phyloP scores from a whole-genome alignment of 2,329 filamentous ascomycete genomes.

The Colletotrichum shisoi region DNA sequence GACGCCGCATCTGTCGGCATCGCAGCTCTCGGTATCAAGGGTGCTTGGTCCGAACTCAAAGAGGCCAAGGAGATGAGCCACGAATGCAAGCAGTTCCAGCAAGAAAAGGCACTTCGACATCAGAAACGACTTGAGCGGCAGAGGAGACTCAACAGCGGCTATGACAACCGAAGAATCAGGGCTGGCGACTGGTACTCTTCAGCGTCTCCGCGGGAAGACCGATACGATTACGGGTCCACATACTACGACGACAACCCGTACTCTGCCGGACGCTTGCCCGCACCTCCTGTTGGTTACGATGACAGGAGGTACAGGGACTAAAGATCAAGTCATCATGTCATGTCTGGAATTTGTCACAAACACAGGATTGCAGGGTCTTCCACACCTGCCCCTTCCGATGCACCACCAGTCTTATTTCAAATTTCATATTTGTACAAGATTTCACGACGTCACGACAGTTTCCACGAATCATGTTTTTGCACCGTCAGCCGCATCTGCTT shows the following conservation, averaged over 20 bases:
- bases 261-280: slow-evolving; percentile 51
- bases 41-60: slow-evolving; percentile 64
- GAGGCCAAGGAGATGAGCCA: slow-evolving; percentile 60
- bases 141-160: slow-evolving; percentile 45
- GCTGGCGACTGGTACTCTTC: slow-evolving; percentile 57
- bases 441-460: slow-evolving; percentile 15
- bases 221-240: slow-evolving; percentile 54
- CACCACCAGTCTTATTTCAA: neutral
- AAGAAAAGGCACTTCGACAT: slow-evolving; percentile 60
- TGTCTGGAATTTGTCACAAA: neutral
- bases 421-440: neutral
- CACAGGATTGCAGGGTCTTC: neutral
- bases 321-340: neutral
- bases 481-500: slow-evolving; percentile 4
- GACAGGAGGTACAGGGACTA: slow-evolving; percentile 48
- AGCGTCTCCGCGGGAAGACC: slow-evolving; percentile 50
- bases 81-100: slow-evolving; percentile 59
- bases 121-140: slow-evolving; percentile 55
- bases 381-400: neutral
- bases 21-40: slow-evolving; percentile 65
- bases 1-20: slow-evolving; percentile 67
- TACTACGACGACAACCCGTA: slow-evolving; percentile 60
- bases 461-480: neutral
- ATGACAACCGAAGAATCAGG: slow-evolving; percentile 49
- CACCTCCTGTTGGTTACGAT: slow-evolving; percentile 51